Evolutionary conservation across 192 early-diverging fungal species (phyloP).

Genomic region (Lunasporangiospora selenospora): DNA sequence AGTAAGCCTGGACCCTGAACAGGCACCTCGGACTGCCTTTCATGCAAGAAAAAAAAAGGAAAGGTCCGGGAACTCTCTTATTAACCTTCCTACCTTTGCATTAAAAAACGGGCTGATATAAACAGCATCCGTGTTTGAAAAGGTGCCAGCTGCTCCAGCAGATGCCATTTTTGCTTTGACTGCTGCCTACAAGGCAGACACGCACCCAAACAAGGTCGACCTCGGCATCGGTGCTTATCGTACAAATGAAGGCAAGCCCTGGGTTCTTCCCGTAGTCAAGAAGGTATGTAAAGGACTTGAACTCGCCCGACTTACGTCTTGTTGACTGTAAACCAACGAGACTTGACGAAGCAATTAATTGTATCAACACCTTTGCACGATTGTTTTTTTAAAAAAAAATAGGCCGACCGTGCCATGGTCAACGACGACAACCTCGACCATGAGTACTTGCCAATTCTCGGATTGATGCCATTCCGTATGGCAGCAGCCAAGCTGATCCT

Average conservation of each 20-base stretch:
- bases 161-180: constrained; percentile 94
- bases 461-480: constrained; percentile 76
- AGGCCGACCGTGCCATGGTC: constrained; percentile 80
- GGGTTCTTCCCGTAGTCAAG: constrained; percentile 91
- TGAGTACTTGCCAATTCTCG: constrained; percentile 94
- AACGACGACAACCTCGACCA: constrained; percentile 80
- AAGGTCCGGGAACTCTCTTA: too few species aligned
- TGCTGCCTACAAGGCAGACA: constrained; percentile 83
- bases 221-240: constrained; percentile 97
- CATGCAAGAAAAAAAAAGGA: too few species aligned
- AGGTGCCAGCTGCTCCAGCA: constrained; percentile 70
- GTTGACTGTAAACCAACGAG: too few species aligned
- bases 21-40: too few species aligned
- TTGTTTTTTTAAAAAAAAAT: too few species aligned
- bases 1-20: too few species aligned
- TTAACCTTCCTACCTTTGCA: too few species aligned
- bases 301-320: too few species aligned
- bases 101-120: too few species aligned
- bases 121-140: constrained; percentile 57
- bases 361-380: too few species aligned
- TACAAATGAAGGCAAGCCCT: constrained; percentile 91
- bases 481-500: constrained; percentile 86
- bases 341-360: too few species aligned
- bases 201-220: constrained; percentile 84
- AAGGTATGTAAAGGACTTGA: constrained; percentile 82